Conservation (phyloP, 495 filamentous ascomycete genomes). For the Pseudotulostoma volvatum region DNA sequence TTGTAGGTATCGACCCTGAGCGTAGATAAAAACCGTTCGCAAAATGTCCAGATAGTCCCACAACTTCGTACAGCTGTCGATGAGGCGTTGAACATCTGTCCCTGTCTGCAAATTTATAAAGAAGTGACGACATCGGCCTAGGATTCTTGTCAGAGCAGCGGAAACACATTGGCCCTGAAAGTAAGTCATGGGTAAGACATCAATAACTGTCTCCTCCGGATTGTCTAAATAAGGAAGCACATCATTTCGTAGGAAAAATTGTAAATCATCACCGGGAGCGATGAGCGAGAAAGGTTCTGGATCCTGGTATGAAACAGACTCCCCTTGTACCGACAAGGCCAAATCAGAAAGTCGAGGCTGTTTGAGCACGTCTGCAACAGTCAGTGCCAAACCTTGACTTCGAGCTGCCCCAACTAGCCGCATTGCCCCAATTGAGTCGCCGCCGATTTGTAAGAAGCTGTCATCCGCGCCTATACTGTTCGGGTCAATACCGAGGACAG, state of each 20-base stretch:
- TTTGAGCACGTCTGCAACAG: slow-evolving; percentile 20
- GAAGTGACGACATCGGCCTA: neutral
- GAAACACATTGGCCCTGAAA: neutral
- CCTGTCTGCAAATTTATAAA: neutral
- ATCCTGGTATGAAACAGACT: too few relatives aligned
- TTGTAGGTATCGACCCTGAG: slow-evolving; percentile 1
- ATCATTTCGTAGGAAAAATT: neutral
- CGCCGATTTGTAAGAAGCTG: slow-evolving; percentile 12
- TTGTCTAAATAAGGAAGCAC: neutral
- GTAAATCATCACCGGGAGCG: too few relatives aligned
- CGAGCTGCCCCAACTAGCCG: slow-evolving; percentile 6
- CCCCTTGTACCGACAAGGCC: too few relatives aligned
- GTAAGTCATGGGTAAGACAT: neutral
- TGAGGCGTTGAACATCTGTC: neutral
- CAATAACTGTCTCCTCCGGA: neutral
- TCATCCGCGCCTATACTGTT: slow-evolving; percentile 8
- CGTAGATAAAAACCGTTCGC: neutral
- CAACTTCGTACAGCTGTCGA: neutral
- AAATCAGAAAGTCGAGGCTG: slow-evolving; percentile 23
- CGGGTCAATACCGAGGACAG: slow-evolving; percentile 8
- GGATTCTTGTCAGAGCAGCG: neutral
- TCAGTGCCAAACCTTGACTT: slow-evolving; percentile 13
- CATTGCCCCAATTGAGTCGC: slow-evolving; percentile 13
- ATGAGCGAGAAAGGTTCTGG: too few relatives aligned
- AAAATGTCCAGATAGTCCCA: neutral